These are phyloP conservation scores for Ammopiptanthus mongolicus DNA, from an alignment of 306 rosid genomes.

Conservation along the genomic window DNA sequence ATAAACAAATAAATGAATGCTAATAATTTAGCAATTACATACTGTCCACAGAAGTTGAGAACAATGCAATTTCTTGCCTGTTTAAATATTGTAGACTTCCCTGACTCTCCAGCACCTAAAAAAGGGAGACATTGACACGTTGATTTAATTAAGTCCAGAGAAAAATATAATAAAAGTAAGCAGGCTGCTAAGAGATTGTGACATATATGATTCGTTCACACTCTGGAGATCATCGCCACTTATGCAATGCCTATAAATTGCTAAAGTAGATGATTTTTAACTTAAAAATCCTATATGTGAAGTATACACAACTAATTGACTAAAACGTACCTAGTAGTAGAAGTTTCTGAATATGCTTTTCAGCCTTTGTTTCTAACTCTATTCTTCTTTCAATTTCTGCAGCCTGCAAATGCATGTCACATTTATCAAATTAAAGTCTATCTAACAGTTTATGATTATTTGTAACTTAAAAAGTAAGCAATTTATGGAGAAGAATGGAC, in stretches of 20 bases:
- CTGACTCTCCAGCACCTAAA: conserved; percentile 83
- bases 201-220: not conserved
- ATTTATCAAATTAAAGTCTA: conserved; percentile 16
- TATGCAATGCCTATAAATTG: not conserved
- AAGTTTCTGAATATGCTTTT: conserved; percentile 93
- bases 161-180: not conserved
- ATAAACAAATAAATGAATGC: conserved; percentile 1
- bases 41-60: not conserved
- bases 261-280: not conserved
- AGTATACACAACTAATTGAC: conserved; percentile 7
- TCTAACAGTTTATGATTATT: not conserved
- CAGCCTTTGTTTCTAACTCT: conserved; percentile 89
- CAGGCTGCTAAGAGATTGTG: not conserved
- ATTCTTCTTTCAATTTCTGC: conserved; percentile 93
- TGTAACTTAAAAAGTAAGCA: not conserved
- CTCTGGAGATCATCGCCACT: not conserved
- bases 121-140: conserved; percentile 2
- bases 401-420: conserved; percentile 51
- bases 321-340: conserved; percentile 69
- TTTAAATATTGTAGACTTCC: conserved; percentile 94
- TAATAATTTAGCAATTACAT: conserved; percentile 2
- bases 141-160: conserved; percentile 1
- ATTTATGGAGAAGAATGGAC: conserved; percentile 32
- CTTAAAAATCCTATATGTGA: not conserved
- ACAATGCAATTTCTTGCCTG: conserved; percentile 52